Evolutionary conservation across 371 early-diverging fungal genomes (phyloP).

Genomic region (Syncephalastrum racemosum): DNA sequence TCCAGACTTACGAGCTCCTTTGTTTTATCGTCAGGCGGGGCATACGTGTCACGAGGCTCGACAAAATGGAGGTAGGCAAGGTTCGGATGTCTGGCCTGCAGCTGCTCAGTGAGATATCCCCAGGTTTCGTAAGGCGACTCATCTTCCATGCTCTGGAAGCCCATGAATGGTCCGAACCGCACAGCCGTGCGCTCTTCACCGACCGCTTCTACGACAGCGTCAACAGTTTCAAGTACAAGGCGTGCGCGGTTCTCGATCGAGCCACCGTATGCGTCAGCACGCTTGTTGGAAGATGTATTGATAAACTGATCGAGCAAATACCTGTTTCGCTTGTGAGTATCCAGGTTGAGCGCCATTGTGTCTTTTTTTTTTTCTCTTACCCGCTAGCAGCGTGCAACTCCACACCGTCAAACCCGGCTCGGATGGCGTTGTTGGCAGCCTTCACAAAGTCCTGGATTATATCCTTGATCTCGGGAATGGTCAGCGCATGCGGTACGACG

Average conservation of each 20-base stretch:
- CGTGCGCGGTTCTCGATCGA: constrained; percentile 52
- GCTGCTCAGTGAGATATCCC: constrained; percentile 5
- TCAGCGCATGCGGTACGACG: constrained; percentile 12
- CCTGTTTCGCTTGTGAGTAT: constrained; percentile 2
- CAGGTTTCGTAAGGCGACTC: constrained; percentile 15
- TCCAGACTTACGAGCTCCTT: constrained; percentile 6
- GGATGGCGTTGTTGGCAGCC: constrained; percentile 35
- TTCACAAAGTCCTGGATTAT: constrained; percentile 22
- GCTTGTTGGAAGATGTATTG: constrained; percentile 33
- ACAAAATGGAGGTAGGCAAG: constrained; percentile 16
- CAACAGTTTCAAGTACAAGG: constrained; percentile 42
- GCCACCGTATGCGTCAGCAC: constrained; percentile 62
- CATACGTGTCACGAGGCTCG: constrained; percentile 10
- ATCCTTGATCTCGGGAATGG: constrained; percentile 27
- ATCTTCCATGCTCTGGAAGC: constrained; percentile 12
- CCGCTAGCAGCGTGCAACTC: constrained; percentile 66
- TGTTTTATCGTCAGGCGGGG: not conserved
- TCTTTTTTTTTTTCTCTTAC: constrained; percentile 20
- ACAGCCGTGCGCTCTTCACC: constrained; percentile 6
- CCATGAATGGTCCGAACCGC: constrained; percentile 10
- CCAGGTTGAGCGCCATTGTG: not conserved
- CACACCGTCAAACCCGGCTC: constrained; percentile 61
- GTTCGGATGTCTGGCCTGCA: constrained; percentile 10
- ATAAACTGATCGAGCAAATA: constrained; percentile 59
- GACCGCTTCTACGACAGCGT: constrained; percentile 24